Percentiles rank a stretch among this genome's conserved stretches.
Conservation (phyloP, 2,329 filamentous ascomycete genomes). For the Colletotrichum salicis region DNA sequence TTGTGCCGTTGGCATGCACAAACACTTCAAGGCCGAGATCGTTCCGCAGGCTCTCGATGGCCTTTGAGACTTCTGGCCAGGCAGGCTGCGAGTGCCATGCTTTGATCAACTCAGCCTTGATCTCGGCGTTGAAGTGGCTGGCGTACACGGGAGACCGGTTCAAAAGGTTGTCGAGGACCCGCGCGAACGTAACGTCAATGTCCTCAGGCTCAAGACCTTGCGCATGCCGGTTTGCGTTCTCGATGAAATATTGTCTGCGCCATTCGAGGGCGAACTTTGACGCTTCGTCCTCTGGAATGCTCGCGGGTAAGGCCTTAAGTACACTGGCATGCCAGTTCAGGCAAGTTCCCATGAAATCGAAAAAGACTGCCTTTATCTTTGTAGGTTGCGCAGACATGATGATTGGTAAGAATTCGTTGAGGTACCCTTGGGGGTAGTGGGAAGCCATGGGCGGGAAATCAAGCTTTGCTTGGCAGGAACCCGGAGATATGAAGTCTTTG, state of each 20-base stretch:
- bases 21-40: constrained; percentile 53
- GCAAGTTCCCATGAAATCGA: constrained; percentile 69
- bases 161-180: constrained; percentile 52
- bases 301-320: constrained; percentile 46
- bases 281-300: constrained; percentile 43
- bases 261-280: constrained; percentile 60
- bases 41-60: constrained; percentile 51
- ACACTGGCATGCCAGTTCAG: constrained; percentile 63
- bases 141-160: constrained; percentile 37
- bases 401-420: not conserved
- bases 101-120: constrained; percentile 41
- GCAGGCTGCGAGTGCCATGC: constrained; percentile 61
- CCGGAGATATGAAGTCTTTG: not conserved
- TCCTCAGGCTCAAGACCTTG: constrained; percentile 53
- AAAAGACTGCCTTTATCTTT: constrained; percentile 59
- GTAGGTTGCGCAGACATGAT: not conserved
- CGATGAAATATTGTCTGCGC: constrained; percentile 61
- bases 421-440: not conserved
- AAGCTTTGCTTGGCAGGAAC: not conserved
- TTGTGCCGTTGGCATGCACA: constrained; percentile 66
- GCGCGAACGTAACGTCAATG: constrained; percentile 61
- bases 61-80: constrained; percentile 61
- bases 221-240: constrained; percentile 51
- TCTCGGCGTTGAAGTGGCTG: constrained; percentile 9
- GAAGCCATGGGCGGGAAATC: not conserved